Evolutionary conservation across 1,139 yeast genomes (phyloP), one percentile per base, ranked within the genome.

Genomic region (Yamadazyma friedrichii): DNA sequence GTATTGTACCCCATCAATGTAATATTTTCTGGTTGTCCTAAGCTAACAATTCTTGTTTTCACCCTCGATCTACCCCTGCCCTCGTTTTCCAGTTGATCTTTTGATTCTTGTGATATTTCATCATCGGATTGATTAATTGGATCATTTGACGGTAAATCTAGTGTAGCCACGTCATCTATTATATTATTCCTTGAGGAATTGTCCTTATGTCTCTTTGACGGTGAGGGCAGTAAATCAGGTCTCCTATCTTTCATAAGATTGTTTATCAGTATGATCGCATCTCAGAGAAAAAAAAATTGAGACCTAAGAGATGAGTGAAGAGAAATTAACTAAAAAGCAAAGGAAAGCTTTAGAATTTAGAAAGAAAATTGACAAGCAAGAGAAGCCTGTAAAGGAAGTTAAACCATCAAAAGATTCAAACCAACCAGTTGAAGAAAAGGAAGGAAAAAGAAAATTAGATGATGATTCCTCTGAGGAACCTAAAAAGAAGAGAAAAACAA

Each of bases 261-360:
- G 13, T 35, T 27, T 35, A 26, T 26, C 16, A 26, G 36, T 34
- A 10, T 22, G 35, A 40, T 28, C 38, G 38, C 43, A 40, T 40
- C 43, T 40, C 40, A 36, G 5, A 15, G 26, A 11, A 27, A 27
- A 27, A 27, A 27, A 11, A 11, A 27, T 11, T 27, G 15, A 27
- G 13, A 17, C 9, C 15, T 9, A 12, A 13, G 58, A 58, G 66
- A 60, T 59, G 67, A 45, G 51, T 35, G 66, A 69, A 33, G 62
- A 50, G 42, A 45, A 48, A 46, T 69, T 87, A 31, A 83, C 93
- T 9, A 88, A 88, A 71, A 87, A 87, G 58, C 88, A 88, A 62
- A 71, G 74, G 45, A 87, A 88, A 62, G 93, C 95, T 5, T 75
- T 82, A 42, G 82, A 84, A 58, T 88, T 86, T 63, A 73, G 81